Percentiles rank a stretch among this genome's conserved stretches.
Conservation (phyloP, 73 alveolate species). For the Uronychia setigera region DNA sequence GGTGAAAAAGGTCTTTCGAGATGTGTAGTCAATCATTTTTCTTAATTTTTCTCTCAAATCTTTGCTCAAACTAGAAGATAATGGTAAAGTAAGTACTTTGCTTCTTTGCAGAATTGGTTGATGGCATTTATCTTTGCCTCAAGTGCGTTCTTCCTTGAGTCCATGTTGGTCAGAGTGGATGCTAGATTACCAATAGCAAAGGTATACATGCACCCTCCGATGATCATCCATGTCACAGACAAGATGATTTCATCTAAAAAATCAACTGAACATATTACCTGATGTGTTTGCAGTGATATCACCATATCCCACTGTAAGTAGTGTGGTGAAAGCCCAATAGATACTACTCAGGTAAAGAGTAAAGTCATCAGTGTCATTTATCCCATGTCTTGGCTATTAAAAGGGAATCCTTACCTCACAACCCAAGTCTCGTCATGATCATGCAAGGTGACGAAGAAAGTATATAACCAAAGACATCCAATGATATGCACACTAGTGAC, state of each 20-base stretch:
- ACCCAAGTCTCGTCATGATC: constrained; percentile 61
- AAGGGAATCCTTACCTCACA: neutral
- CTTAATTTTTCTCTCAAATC: constrained; percentile 39
- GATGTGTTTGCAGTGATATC: constrained; percentile 65
- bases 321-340: constrained; percentile 67
- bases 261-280: neutral
- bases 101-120: constrained; percentile 16
- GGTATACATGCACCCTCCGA: constrained; percentile 68
- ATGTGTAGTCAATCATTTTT: constrained; percentile 32
- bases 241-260: constrained; percentile 40
- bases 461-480: constrained; percentile 18
- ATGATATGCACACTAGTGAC: constrained; percentile 12
- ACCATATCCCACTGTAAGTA: constrained; percentile 76
- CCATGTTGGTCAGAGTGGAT: constrained; percentile 43
- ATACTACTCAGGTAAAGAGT: constrained; percentile 52
- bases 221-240: constrained; percentile 67
- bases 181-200: constrained; percentile 72
- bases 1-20: constrained; percentile 30
- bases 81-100: neutral
- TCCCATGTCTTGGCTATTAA: constrained; percentile 23
- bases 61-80: constrained; percentile 12
- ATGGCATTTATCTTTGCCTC: neutral
- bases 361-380: constrained; percentile 46
- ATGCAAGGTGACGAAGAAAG: constrained; percentile 37
- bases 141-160: neutral